Conservation (phyloP, 331 rosid genomes). For the Phaseolus coccineus region DNA sequence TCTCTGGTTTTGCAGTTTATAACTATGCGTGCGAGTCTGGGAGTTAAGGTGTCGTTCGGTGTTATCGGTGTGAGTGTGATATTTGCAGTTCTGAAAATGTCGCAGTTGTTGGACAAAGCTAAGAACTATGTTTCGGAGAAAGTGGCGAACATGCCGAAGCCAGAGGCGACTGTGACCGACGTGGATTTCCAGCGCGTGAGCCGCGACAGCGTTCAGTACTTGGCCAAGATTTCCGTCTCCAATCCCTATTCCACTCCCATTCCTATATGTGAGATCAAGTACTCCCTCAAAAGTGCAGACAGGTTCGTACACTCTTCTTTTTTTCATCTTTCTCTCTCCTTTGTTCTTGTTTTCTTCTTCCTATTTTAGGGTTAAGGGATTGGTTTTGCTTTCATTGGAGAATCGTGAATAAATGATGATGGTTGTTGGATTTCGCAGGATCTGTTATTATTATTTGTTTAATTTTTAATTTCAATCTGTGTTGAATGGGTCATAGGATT, state of each 20-base stretch:
- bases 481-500: no score
- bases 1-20: not conserved
- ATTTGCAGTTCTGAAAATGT: constrained; percentile 47
- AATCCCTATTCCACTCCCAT: constrained; percentile 66
- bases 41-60: constrained; percentile 9
- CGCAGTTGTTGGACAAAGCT: constrained; percentile 67
- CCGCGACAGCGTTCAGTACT: constrained; percentile 52
- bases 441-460: not conserved
- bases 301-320: not conserved
- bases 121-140: constrained; percentile 59
- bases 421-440: not conserved
- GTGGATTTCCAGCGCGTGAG: constrained; percentile 67
- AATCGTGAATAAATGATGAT: not conserved
- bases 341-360: no score
- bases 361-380: no score
- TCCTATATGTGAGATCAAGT: constrained; percentile 81
- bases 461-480: no score
- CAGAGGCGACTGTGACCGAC: constrained; percentile 71
- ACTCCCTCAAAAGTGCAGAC: constrained; percentile 69
- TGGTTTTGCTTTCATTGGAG: no score
- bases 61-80: constrained; percentile 16
- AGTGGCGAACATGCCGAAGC: constrained; percentile 59
- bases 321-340: not conserved
- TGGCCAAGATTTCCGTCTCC: constrained; percentile 64
- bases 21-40: not conserved